Evolutionary conservation across 371 early-diverging fungal genomes (phyloP), one percentile per base, ranked within the genome.

Genomic region (Mortierella sp.): DNA sequence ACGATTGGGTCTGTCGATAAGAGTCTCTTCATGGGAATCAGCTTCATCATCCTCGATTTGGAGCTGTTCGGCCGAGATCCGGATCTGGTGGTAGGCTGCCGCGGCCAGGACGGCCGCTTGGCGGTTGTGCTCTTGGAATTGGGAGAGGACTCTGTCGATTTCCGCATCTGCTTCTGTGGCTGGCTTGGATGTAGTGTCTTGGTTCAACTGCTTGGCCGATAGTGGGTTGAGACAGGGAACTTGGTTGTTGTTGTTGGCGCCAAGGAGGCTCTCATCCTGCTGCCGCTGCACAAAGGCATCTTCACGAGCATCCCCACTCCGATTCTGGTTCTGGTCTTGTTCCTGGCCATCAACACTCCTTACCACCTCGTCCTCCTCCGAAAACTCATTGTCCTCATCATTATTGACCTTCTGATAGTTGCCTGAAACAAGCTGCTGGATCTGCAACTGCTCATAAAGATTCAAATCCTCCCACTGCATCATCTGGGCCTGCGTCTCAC

Each of bases 21-120:
- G 28, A 50, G 3, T 16, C 2, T 64, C 1, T 5, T 21, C 40
- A 21, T 37, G 5, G 16, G 16, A 19, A 0, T 34, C 64, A 21
- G 37, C 64, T 37, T 37, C 64, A 21, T 61, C 61, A 21, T 64
- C 64, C 21, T 64, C 64, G 64, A 64, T 21, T 37, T 64, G 64
- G 9, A 37, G 37, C 16, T 64, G 37, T 37, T 64, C 64, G 5
- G 1, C 6, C 3, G 64, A 37, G 2, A 64, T 16, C 10, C 21
- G 34, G 10, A 64, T 37, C 24, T 37, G 64, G 64, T 64, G 19
- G 64, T 64, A 24, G 14, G 37, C 19, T 14, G 31, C 57, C 28
- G 57, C 31, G 14, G 50, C 50, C 8, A n/a, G 8, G 54, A n/a
- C 54, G 21, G 37, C 21, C 21, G 64, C 64, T 64, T 64, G 34